Percentiles rank a stretch among this genome's conserved stretches.
These are phyloP conservation scores for Crepidotus variabilis DNA, from an alignment of 768 basidiomycete species.

Conservation along the genomic window DNA sequence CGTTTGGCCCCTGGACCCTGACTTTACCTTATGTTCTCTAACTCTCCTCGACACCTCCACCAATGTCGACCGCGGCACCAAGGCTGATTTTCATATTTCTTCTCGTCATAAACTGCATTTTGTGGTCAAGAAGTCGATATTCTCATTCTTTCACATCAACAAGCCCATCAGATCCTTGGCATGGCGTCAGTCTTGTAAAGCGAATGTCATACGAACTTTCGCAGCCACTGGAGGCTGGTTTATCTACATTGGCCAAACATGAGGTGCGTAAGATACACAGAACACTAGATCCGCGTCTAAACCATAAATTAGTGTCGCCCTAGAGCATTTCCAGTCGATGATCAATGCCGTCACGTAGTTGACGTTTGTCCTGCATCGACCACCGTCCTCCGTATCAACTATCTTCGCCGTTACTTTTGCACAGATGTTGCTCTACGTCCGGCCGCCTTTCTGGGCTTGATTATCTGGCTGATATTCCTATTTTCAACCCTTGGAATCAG, in stretches of 20 bases:
- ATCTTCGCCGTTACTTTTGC: slow-evolving; percentile 73
- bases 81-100: slow-evolving; percentile 49
- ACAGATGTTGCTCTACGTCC: slow-evolving; percentile 51
- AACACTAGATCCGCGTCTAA: background rate
- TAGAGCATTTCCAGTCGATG: slow-evolving; percentile 41
- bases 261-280: slow-evolving; percentile 20
- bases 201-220: slow-evolving; percentile 36
- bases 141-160: background rate
- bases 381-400: slow-evolving; percentile 69
- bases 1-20: background rate
- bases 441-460: slow-evolving; percentile 54
- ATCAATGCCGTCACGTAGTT: slow-evolving; percentile 66
- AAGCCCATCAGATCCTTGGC: background rate
- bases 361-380: slow-evolving; percentile 51
- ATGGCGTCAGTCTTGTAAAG: slow-evolving; percentile 32
- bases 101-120: slow-evolving; percentile 53
- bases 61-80: slow-evolving; percentile 46
- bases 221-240: slow-evolving; percentile 19
- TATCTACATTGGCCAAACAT: slow-evolving; percentile 15
- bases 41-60: slow-evolving; percentile 12
- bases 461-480: slow-evolving; percentile 84
- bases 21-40: background rate
- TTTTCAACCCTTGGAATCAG: slow-evolving; percentile 95
- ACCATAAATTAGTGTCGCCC: slow-evolving; percentile 58
- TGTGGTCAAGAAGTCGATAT: slow-evolving; percentile 53